Base-by-base conservation (phyloP, 495 filamentous ascomycete genomes). In the Neurospora sp. region DNA sequence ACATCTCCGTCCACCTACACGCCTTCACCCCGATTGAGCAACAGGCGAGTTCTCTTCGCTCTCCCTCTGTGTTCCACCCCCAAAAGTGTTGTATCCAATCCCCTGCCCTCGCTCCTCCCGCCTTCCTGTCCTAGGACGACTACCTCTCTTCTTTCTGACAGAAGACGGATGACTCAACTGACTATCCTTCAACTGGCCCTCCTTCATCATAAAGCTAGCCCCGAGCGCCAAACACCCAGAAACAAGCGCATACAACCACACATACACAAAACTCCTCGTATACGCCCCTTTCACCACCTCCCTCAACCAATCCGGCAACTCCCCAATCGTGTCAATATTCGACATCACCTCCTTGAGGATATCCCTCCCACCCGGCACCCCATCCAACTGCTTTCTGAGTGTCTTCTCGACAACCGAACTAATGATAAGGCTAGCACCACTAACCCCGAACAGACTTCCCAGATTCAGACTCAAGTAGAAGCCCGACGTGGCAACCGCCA, bases 401-500 rank as follows among this genome's bases (percentile, higher is more conserved):
- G 62, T 42, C 15, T 43, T 42, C 21, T 76, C 72, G 0, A 76
- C 74, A 7, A 70, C 73, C 0, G 72, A 24, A 21, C 31, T 62
- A 3, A 76, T 74, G 36, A 76, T 36, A 11, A 72, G 6, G 1
- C 72, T 72, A 0, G 72, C 70, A 0, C 45, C 42, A n/a, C 74
- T 76, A 0, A 76, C 74, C 0, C 74, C 74, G 0, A 76, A 39
- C 1, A 76, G 19, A 31, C 72, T 74, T 2, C 74, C 74, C 7
- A 76, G 7, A 11, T 76, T 76, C 17, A 76, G 37, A 17, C 72
- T 72, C 2, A 76, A 10, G 39, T 76, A 76, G n/a, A 76, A 76
- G 0, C 74, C 74, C 5, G 74, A 76, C 4, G 74, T 76, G 0
- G 72, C 73, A 2, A 74, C 70, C 1, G 74, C 74, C 2, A 76